phyloP scores from a whole-genome alignment of 2,329 filamentous ascomycete genomes.

The Xylaria digitata region DNA sequence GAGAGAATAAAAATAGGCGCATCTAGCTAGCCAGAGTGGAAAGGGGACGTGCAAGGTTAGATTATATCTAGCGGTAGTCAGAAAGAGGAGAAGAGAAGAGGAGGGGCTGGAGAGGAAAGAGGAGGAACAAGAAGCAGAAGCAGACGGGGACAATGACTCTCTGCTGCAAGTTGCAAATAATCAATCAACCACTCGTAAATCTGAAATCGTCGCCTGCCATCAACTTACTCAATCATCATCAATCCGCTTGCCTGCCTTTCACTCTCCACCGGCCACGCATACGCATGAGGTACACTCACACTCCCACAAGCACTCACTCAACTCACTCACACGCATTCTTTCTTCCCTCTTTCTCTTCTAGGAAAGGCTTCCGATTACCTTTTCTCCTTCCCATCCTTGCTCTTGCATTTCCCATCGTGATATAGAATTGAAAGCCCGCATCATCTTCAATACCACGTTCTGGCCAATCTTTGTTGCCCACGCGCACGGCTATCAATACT shows the following conservation, averaged over 20 bases:
- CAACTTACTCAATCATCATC: conserved; percentile 21
- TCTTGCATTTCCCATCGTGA: conserved; percentile 23
- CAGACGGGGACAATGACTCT: conserved; percentile 5
- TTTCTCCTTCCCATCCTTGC: neutral
- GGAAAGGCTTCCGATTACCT: neutral
- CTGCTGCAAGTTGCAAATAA: conserved; percentile 15
- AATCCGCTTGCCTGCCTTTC: conserved; percentile 17
- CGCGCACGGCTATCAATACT: conserved; percentile 2
- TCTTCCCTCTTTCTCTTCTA: conserved; percentile 1
- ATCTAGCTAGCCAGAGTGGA: conserved; percentile 20
- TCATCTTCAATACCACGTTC: conserved; percentile 20
- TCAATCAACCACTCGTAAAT: conserved; percentile 9
- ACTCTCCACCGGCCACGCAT: conserved; percentile 19
- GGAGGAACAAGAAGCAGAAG: conserved; percentile 12
- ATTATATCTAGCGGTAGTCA: conserved; percentile 23
- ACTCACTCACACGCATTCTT: conserved; percentile 3
- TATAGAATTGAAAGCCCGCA: conserved; percentile 9
- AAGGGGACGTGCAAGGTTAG: conserved; percentile 24
- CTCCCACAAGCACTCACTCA: conserved; percentile 4
- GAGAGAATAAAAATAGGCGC: conserved; percentile 24
- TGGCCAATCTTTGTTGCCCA: conserved; percentile 15
- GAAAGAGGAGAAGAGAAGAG: conserved; percentile 19
- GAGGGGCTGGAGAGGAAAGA: neutral
- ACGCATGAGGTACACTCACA: conserved; percentile 1
- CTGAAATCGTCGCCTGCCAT: conserved; percentile 15